Evolutionary conservation across 805 yeast genomes (phyloP), one percentile per base, ranked within the genome.

Genomic region (Yarrowia sp.): DNA sequence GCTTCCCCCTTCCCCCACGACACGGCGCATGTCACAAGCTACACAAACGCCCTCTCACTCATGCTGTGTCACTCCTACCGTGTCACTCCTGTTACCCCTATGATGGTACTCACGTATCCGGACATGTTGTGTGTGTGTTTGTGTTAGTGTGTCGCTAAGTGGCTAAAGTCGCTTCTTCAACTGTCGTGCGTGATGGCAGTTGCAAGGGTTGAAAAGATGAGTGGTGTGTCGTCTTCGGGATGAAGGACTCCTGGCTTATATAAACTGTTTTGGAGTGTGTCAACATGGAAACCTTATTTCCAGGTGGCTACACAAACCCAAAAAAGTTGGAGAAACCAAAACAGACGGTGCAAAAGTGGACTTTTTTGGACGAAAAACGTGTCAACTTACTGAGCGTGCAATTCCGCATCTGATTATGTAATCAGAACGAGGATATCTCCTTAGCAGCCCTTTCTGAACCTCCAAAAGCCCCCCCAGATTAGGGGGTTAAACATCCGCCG

Each of bases 41-140:
- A 4, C 30, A 24, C 30, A 24, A 24, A 24, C 30, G 6, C 30
- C 30, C 4, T 42, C 14, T 44, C 33, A 8, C 14, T 2, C 15
- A 4, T 20, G 14, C 19, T 46, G 36, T 24, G 52, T 15, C 44
- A 39, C 7, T 3, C 17, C 14, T 1, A 13, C 47, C 19, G 30
- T 44, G 49, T 44, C 30, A 44, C 30, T 13, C 30, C 20, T 43
- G 44, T 42, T 9, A 3, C n/a, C 20, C 8, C 20, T 15, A n/a
- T 12, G 10, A 8, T n/a, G 15, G 13, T 52, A 52, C 58, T 52
- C 58, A 52, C 58, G 33, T 52, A 52, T 52, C 58, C 58, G 43
- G 58, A 36, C 58, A 52, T 52, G 43, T 52, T 38, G 58, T 52
- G 56, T 50, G 24, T 50, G 40, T 49, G 55, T 30, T 24, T 47